Base-by-base conservation (phyloP, 306 rosid genomes). In the Oxytropis ochrocephala region DNA sequence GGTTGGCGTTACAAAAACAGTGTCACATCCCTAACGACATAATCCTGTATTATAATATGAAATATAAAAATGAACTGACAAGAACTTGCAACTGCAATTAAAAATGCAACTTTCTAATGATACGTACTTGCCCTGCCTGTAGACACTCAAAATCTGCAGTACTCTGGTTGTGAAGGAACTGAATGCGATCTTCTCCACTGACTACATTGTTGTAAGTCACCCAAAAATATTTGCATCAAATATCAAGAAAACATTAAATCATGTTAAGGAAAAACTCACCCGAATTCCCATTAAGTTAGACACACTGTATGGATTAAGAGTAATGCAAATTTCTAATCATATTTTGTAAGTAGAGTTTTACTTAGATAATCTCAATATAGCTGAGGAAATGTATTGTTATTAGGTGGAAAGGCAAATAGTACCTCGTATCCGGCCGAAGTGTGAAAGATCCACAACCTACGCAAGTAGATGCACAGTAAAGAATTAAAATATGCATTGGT, bases 341-440 rank as follows among this genome's bases (percentile, higher is more conserved):
- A n/a, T n/a, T n/a, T n/a, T n/a, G n/a, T n/a, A n/a, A n/a, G n/a
- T n/a, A n/a, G n/a, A n/a, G n/a, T n/a, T n/a, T 77, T 21, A 62
- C 10, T 62, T 38, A 64, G 48, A 16, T 35, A 27, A 57, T 41
- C 12, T 58, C 44, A 66, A 50, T 29, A 47, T n/a, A 49, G 39
- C 16, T 44, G 18, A 30, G 53, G 53, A 68, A 46, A 39, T 32
- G 41, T n/a, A n/a, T n/a, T n/a, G n/a, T n/a, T n/a, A n/a, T n/a
- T n/a, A n/a, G n/a, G n/a, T n/a, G n/a, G 44, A 73, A 72, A 67
- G 48, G n/a, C 56, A 78, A 10, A 24, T 24, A 2, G 75, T 88
- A 93, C 98, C 98, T 88, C 96, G 85, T 77, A 93, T 83, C 72
- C 98, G 84, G 79, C 97, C 96, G 64, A 85, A 93, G 81, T 93